These are phyloP conservation scores for Odontarrhena argentea DNA, from an alignment of 345 rosid species.

Conservation along the genomic window DNA sequence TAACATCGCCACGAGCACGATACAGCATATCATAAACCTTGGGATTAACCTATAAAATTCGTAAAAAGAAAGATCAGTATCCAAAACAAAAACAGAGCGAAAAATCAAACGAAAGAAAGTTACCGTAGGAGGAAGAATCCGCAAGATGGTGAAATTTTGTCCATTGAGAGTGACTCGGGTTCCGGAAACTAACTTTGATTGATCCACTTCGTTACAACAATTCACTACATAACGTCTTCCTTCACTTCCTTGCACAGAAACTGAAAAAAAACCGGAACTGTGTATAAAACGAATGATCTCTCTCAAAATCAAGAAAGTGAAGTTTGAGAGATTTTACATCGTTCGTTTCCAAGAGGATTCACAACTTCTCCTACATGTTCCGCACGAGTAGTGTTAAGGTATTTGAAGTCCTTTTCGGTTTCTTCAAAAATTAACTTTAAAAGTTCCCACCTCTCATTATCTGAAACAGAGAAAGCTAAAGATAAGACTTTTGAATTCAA, in stretches of 20 bases:
- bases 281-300: neutral
- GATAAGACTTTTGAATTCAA: neutral
- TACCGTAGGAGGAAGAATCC: conserved; percentile 86
- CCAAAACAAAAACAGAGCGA: neutral
- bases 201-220: conserved; percentile 75
- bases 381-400: conserved; percentile 66
- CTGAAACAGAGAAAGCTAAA: conserved; percentile 38
- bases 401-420: conserved; percentile 73
- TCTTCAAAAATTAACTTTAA: conserved; percentile 64
- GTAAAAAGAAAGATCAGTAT: neutral
- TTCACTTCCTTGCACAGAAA: conserved; percentile 68
- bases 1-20: conserved; percentile 72
- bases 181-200: conserved; percentile 75
- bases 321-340: conserved; percentile 48
- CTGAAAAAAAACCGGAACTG: conserved; percentile 37
- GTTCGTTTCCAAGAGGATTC: conserved; percentile 72
- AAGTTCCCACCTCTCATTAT: conserved; percentile 49
- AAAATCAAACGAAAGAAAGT: neutral
- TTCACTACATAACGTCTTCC: conserved; percentile 73
- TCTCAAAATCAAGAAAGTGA: neutral
- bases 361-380: conserved; percentile 84
- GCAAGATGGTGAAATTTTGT: conserved; percentile 72
- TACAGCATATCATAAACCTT: conserved; percentile 80
- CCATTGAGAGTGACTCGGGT: conserved; percentile 74
- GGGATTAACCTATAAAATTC: conserved; percentile 66